Evolutionary conservation across 2,329 filamentous ascomycete genomes (phyloP), one percentile per base, ranked within the genome.

Genomic region (Aschersonia sp.): DNA sequence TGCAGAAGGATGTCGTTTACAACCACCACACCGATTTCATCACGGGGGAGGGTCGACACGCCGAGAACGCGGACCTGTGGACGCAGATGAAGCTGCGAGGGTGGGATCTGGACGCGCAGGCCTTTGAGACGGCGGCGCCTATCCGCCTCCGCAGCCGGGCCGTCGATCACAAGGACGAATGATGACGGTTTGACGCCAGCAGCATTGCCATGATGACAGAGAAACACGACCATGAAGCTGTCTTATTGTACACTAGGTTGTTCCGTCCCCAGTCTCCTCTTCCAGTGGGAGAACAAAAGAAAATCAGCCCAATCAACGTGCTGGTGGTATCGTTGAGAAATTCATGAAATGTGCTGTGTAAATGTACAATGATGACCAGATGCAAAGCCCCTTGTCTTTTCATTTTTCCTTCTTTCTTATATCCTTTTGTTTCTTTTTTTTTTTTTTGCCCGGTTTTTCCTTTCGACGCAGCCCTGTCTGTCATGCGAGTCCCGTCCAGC

Each of bases 401-500:
- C 22, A 22, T 22, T 22, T 22, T 22, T 22, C 22, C 22, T 22
- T 22, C 22, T 22, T 22, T 22, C 22, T 22, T 37, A 37, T 12
- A 37, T 37, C 33, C 4, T 12, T 37, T 42, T 7, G 40, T 42
- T n/a, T 4, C 40, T 22, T 22, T 22, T 22, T 22, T 22, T 22
- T 2, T n/a, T n/a, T n/a, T n/a, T n/a, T n/a, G n/a, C n/a, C 35
- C 12, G 8, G 8, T 2, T 12, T 12, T 2, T 4, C 4, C 35
- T 39, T 12, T 9, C 8, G 12, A 39, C 2, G 40, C 2, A 2
- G 7, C 10, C 14, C 40, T 14, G 14, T 7, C 10, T 30, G 11
- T 59, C 56, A 81, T 9, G 65, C 67, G 47, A 81, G 45, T 2
- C 76, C 78, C 0, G 71, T 53, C 37, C 68, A 69, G 35, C 69